Conservation (phyloP, 2,329 filamentous ascomycete genomes). For the Thelonectria blattea region DNA sequence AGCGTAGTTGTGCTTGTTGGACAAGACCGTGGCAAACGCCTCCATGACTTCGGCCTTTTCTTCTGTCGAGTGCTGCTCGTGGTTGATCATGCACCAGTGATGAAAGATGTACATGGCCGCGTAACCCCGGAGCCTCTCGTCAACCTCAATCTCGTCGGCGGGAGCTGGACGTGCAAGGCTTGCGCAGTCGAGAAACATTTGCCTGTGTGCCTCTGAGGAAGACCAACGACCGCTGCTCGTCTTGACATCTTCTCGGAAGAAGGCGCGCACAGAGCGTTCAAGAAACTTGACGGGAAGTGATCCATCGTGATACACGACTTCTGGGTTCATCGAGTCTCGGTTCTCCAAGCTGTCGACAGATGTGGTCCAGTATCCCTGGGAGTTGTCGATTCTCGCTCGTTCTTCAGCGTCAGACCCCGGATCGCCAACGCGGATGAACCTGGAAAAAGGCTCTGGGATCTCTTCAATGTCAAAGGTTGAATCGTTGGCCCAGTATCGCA, state of each 20-base stretch:
- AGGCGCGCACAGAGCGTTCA: constrained; percentile 40
- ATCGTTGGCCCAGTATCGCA: constrained; percentile 27
- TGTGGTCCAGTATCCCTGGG: constrained; percentile 7
- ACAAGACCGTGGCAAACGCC: constrained; percentile 24
- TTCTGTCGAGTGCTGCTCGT: constrained; percentile 19
- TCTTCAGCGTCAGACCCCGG: constrained; percentile 33
- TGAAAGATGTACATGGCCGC: constrained; percentile 20
- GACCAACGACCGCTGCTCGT: constrained; percentile 10
- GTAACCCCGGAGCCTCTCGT: constrained; percentile 18
- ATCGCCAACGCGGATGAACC: constrained; percentile 37
- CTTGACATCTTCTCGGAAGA: constrained; percentile 29
- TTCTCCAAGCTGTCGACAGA: constrained; percentile 29
- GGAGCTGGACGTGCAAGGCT: constrained; percentile 20
- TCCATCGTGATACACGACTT: constrained; percentile 36
- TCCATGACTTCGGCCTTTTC: constrained; percentile 35
- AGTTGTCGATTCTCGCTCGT: constrained; percentile 7
- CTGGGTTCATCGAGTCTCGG: constrained; percentile 12
- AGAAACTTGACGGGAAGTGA: constrained; percentile 37
- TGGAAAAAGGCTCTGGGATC: constrained; percentile 33
- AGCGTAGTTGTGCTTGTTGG: constrained; percentile 23
- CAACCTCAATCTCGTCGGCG: background rate
- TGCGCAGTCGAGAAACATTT: constrained; percentile 31
- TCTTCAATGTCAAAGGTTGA: constrained; percentile 36
- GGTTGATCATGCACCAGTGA: constrained; percentile 27
- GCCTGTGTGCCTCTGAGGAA: constrained; percentile 35